Percentiles rank a stretch among this genome's conserved stretches.
These are phyloP conservation scores for Mycocalia duriaeana DNA, from an alignment of 1,284 basidiomycete species.

Conservation along the genomic window DNA sequence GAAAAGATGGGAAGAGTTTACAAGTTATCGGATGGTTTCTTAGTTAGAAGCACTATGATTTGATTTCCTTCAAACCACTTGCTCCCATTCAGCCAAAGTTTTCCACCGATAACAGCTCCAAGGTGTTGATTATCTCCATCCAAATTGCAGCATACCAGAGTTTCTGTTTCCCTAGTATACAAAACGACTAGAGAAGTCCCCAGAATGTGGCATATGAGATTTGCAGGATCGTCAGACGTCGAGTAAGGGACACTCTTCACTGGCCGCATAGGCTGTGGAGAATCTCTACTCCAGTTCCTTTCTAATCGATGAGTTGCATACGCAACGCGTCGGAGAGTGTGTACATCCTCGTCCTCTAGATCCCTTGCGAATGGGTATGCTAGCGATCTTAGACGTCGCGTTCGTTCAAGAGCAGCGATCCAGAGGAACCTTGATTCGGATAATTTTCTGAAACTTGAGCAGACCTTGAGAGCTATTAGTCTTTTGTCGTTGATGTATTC, in stretches of 20 bases:
- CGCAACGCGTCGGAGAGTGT: neutral
- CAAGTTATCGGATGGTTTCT: no score
- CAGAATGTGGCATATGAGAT: neutral
- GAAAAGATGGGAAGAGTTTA: no score
- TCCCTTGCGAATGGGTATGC: neutral
- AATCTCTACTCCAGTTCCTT: neutral
- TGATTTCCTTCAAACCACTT: no score
- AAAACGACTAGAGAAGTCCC: neutral
- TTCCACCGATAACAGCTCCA: neutral
- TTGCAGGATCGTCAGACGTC: neutral
- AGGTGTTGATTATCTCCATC: neutral
- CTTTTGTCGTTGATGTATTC: no score
- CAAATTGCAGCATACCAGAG: no score
- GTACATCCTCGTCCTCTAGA: neutral
- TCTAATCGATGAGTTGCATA: neutral
- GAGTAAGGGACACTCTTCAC: neutral
- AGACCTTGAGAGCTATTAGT: no score
- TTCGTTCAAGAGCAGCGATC: no score
- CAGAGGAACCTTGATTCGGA: no score
- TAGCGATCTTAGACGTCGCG: no score
- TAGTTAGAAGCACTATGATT: no score
- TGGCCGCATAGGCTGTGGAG: neutral
- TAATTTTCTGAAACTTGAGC: no score
- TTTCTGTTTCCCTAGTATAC: neutral
- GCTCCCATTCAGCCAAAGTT: no score